phyloP scores from a whole-genome alignment of 2,329 filamentous ascomycete species.

The Neofusicoccum cordaticola region DNA sequence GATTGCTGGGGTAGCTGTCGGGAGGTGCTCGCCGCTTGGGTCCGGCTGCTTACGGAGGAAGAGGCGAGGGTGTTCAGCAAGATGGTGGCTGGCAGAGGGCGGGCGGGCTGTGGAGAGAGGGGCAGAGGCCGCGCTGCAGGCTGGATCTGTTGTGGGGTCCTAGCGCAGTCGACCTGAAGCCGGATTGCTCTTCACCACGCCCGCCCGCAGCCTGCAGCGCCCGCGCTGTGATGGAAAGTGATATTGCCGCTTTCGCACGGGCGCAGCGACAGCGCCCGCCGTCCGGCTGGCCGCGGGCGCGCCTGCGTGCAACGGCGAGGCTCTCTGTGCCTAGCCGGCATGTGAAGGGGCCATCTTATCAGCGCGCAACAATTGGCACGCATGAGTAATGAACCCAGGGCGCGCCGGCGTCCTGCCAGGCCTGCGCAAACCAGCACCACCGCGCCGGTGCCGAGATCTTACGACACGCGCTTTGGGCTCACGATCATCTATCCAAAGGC shows the following conservation, averaged over 20 bases:
- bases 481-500: too few relatives aligned
- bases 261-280: too few relatives aligned
- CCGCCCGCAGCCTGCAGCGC: neutral
- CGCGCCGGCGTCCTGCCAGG: too few relatives aligned
- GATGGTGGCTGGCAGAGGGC: too few relatives aligned
- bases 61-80: conserved; percentile 3
- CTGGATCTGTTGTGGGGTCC: too few relatives aligned
- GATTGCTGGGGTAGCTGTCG: neutral
- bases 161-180: too few relatives aligned
- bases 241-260: too few relatives aligned
- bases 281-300: too few relatives aligned
- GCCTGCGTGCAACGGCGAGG: neutral
- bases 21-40: neutral
- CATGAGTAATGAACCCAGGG: neutral
- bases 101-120: neutral
- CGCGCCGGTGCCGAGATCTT: neutral
- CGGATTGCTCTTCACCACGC: neutral
- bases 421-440: neutral
- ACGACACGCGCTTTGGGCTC: neutral
- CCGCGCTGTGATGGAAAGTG: neutral
- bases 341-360: neutral
- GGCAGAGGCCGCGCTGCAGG: too few relatives aligned
- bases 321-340: neutral
- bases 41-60: conserved; percentile 2
- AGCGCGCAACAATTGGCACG: neutral